A percentile compares a stretch with the other conserved stretches of the same genome.
phyloP scores from a whole-genome alignment of 345 rosid genomes.

The rapeseed (Brassica napus) region DNA sequence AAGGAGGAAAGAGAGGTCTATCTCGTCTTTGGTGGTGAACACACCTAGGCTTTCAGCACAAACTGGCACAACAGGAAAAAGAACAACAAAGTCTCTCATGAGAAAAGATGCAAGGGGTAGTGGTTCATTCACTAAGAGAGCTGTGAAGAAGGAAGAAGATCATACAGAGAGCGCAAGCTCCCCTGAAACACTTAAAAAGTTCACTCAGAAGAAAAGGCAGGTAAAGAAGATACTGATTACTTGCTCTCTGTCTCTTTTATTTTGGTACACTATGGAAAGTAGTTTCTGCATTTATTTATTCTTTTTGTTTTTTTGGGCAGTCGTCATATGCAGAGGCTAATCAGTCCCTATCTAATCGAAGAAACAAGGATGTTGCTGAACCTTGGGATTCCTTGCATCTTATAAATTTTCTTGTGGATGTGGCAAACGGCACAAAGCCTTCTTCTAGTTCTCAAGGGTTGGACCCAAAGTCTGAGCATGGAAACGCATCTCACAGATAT shows the following conservation, averaged over 20 bases:
- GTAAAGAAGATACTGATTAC: slow-evolving; percentile 46
- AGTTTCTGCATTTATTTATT: slow-evolving; percentile 18
- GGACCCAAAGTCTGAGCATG: slow-evolving; percentile 47
- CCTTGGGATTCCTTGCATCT: slow-evolving; percentile 60
- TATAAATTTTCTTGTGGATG: slow-evolving; percentile 90
- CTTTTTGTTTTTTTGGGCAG: slow-evolving; percentile 8
- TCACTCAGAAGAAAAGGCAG: slow-evolving; percentile 64
- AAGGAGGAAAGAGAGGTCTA: slow-evolving; percentile 94
- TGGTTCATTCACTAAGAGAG: slow-evolving; percentile 51
- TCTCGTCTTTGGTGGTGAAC: slow-evolving; percentile 85
- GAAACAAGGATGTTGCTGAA: slow-evolving; percentile 48
- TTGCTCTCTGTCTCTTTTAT: slow-evolving; percentile 13
- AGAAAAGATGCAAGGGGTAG: slow-evolving; percentile 61
- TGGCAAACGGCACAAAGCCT: slow-evolving; percentile 80
- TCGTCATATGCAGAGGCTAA: slow-evolving; percentile 60
- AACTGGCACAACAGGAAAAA: slow-evolving; percentile 67
- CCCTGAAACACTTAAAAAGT: slow-evolving; percentile 58
- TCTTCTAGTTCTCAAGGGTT: slow-evolving; percentile 59
- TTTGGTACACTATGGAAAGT: slow-evolving; percentile 18
- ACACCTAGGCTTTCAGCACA: slow-evolving; percentile 73
- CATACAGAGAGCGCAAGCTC: slow-evolving; percentile 64
- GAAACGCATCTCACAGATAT: slow-evolving; percentile 42
- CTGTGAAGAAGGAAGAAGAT: slow-evolving; percentile 55
- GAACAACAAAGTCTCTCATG: slow-evolving; percentile 63
- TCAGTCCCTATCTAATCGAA: slow-evolving; percentile 39